phyloP scores from a whole-genome alignment of 1,139 yeast species.

The Taiozyma sp. region DNA sequence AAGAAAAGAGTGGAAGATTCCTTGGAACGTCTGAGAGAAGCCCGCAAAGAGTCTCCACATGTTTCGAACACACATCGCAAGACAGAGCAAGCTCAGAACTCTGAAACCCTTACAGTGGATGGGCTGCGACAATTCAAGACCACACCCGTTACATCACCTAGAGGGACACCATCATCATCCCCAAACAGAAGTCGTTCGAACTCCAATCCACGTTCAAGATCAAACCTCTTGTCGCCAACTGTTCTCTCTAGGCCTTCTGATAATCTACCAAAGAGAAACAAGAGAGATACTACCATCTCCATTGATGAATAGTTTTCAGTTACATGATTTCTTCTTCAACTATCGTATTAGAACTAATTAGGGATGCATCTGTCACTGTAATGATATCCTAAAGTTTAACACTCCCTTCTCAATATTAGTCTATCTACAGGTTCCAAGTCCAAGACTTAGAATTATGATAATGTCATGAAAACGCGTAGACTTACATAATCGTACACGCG shows the following conservation, averaged over 20 bases:
- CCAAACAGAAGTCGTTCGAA: constrained; percentile 16
- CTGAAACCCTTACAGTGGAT: constrained; percentile 10
- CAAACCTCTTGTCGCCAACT: constrained; percentile 5
- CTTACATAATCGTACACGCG: too few species aligned
- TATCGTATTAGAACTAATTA: too few species aligned
- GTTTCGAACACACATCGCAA: not conserved
- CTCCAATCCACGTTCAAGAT: constrained; percentile 4
- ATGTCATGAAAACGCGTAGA: too few species aligned
- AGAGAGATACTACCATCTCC: not conserved
- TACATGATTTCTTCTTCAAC: not conserved
- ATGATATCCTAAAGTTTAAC: too few species aligned
- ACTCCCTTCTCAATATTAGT: too few species aligned
- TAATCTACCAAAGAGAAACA: constrained; percentile 14
- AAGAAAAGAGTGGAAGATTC: constrained; percentile 16
- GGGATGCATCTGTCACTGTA: too few species aligned
- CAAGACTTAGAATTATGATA: too few species aligned
- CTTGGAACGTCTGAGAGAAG: constrained; percentile 6
- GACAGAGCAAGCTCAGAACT: not conserved
- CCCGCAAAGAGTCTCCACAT: constrained; percentile 3
- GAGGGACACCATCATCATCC: constrained; percentile 11
- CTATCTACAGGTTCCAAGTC: too few species aligned
- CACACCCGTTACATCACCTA: constrained; percentile 14
- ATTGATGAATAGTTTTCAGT: not conserved
- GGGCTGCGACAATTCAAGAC: constrained; percentile 22
- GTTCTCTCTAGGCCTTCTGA: constrained; percentile 18